Conservation (phyloP, 2,329 filamentous ascomycete genomes). For the Lachnellula cervina region DNA sequence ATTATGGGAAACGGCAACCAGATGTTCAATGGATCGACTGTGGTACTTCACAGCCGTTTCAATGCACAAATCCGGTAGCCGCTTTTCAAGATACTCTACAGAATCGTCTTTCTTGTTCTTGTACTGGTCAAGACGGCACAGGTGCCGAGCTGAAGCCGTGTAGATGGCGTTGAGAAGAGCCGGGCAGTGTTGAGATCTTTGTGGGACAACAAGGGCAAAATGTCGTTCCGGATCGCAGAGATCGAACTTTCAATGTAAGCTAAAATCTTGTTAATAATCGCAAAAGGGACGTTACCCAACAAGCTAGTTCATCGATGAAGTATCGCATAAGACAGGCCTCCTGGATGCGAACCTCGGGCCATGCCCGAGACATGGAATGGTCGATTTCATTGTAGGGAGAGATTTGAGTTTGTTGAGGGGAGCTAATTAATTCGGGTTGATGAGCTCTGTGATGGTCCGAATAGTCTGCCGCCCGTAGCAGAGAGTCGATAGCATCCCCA, state of each 20-base stretch:
- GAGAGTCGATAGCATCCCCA: too few relatives aligned
- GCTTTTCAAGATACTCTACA: slow-evolving; percentile 19
- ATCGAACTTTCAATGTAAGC: too few relatives aligned
- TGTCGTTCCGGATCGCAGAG: too few relatives aligned
- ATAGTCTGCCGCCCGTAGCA: too few relatives aligned
- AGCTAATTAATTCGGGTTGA: too few relatives aligned
- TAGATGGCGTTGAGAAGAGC: slow-evolving; percentile 19
- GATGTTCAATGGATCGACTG: slow-evolving; percentile 36
- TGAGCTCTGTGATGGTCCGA: too few relatives aligned
- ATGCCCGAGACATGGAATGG: slow-evolving; percentile 2
- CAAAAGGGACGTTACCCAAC: slow-evolving; percentile 14
- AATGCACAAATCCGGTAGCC: slow-evolving; percentile 29
- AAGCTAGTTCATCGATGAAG: slow-evolving; percentile 24
- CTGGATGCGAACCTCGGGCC: slow-evolving; percentile 11
- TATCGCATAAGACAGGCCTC: slow-evolving; percentile 26
- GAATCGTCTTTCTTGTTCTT: slow-evolving; percentile 13
- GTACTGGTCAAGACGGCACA: slow-evolving; percentile 29
- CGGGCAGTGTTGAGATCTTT: too few relatives aligned
- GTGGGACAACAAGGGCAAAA: too few relatives aligned
- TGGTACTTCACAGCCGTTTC: slow-evolving; percentile 38
- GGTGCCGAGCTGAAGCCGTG: slow-evolving; percentile 36
- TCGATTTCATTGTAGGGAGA: too few relatives aligned
- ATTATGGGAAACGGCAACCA: slow-evolving; percentile 34
- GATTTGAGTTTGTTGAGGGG: too few relatives aligned
- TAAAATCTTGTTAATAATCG: too few relatives aligned